phyloP scores from a whole-genome alignment of 805 yeast species.

The Wickerhamiella spandovensis region DNA sequence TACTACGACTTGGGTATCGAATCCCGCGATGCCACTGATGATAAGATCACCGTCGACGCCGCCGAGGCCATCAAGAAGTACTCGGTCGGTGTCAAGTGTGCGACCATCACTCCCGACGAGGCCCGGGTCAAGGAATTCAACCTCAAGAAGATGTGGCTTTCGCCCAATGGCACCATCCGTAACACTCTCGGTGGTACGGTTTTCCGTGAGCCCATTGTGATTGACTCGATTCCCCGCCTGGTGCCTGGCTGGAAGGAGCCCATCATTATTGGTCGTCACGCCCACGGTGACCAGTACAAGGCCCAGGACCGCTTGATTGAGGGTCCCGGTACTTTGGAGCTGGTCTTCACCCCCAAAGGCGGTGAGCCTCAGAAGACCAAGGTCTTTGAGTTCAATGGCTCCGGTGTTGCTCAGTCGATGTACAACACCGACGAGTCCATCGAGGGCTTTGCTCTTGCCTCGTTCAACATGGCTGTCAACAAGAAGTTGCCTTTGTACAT shows the following conservation, averaged over 20 bases:
- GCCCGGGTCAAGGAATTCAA: slow-evolving; percentile 84
- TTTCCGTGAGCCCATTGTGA: slow-evolving; percentile 91
- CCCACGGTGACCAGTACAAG: slow-evolving; percentile 92
- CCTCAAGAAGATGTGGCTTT: slow-evolving; percentile 92
- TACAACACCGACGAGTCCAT: slow-evolving; percentile 92
- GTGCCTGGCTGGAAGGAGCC: slow-evolving; percentile 92
- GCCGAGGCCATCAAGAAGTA: slow-evolving; percentile 81
- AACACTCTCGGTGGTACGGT: slow-evolving; percentile 94
- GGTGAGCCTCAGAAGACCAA: slow-evolving; percentile 40
- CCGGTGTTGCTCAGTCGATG: slow-evolving; percentile 83
- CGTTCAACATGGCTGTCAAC: slow-evolving; percentile 75
- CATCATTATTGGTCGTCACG: slow-evolving; percentile 94
- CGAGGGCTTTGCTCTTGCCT: slow-evolving; percentile 79
- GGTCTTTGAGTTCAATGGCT: slow-evolving; percentile 55
- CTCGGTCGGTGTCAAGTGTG: slow-evolving; percentile 93
- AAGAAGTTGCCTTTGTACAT: slow-evolving; percentile 70
- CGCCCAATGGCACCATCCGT: slow-evolving; percentile 95
- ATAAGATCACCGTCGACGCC: slow-evolving; percentile 76
- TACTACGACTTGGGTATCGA: slow-evolving; percentile 85
- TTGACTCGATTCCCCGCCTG: slow-evolving; percentile 74
- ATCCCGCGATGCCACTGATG: slow-evolving; percentile 77
- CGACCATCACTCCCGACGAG: slow-evolving; percentile 92
- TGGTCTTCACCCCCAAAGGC: slow-evolving; percentile 67
- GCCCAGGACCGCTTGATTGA: slow-evolving; percentile 78
- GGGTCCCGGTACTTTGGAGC: slow-evolving; percentile 63